These are phyloP conservation scores for Tulasnella sp. DNA, from an alignment of 768 basidiomycete genomes.

Conservation along the genomic window DNA sequence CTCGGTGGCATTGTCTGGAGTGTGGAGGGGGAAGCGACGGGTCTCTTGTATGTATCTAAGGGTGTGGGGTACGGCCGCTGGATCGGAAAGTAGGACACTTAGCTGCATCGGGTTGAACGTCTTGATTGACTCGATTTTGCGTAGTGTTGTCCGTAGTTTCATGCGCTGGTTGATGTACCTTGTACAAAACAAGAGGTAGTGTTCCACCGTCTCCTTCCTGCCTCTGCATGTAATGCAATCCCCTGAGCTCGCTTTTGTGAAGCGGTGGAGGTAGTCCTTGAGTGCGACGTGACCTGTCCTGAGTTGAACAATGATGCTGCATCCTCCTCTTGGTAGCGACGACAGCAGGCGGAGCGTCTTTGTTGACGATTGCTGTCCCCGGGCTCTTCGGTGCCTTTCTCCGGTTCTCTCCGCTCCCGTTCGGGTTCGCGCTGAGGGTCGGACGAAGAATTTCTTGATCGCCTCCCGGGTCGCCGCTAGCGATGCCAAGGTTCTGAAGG, in stretches of 20 bases:
- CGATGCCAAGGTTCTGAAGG: not conserved
- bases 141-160: not conserved
- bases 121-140: not conserved
- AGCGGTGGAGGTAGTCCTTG: conserved; percentile 16
- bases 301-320: conserved; percentile 22
- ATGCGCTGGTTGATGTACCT: conserved; percentile 1
- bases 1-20: not conserved
- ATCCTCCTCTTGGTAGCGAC: conserved; percentile 4
- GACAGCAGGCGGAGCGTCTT: not conserved
- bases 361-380: not conserved
- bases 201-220: conserved; percentile 17
- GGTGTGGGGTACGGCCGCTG: conserved; percentile 2
- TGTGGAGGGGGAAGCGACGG: conserved; percentile 16
- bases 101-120: not conserved
- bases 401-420: not conserved
- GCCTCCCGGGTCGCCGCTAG: not conserved
- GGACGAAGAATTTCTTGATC: not conserved
- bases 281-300: conserved; percentile 21
- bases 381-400: not conserved
- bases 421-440: too few species aligned
- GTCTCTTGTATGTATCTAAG: conserved; percentile 6
- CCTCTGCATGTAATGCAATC: conserved; percentile 12
- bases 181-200: conserved; percentile 19
- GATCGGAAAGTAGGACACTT: conserved; percentile 11
- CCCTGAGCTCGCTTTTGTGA: conserved; percentile 2